Conservation (phyloP, 345 rosid genomes). For the Arabidopsis suecica region DNA sequence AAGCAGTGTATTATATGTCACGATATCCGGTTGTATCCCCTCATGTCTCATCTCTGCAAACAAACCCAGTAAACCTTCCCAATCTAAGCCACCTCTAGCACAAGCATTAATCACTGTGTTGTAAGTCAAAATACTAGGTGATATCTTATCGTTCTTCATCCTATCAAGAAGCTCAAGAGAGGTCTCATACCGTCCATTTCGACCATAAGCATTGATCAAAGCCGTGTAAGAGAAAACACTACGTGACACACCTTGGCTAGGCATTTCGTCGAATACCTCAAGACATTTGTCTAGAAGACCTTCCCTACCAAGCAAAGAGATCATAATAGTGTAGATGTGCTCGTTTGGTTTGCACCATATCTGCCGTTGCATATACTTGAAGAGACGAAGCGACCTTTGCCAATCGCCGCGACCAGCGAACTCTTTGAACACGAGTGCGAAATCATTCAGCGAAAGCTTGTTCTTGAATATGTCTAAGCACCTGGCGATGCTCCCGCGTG, state of each 20-base stretch:
- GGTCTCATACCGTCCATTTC: conserved; percentile 72
- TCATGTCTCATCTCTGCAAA: conserved; percentile 98
- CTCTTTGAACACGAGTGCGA: conserved; percentile 89
- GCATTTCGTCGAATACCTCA: conserved; percentile 94
- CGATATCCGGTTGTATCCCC: conserved; percentile 82
- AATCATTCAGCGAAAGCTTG: conserved; percentile 90
- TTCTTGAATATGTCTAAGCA: conserved; percentile 83
- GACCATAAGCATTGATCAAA: conserved; percentile 85
- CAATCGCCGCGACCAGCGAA: conserved; percentile 95
- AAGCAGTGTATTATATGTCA: conserved; percentile 91
- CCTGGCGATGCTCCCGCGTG: conserved; percentile 94
- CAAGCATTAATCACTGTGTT: conserved; percentile 91
- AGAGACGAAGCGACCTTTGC: conserved; percentile 91
- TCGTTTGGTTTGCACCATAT: conserved; percentile 98
- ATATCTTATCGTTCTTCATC: conserved; percentile 83
- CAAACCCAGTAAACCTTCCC: conserved; percentile 91
- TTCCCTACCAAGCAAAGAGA: conserved; percentile 86
- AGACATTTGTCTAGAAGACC: conserved; percentile 79
- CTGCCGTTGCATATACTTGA: conserved; percentile 97
- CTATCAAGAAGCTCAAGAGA: conserved; percentile 78
- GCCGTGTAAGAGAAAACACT: conserved; percentile 92
- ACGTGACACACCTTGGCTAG: conserved; percentile 71
- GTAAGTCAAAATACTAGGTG: conserved; percentile 83
- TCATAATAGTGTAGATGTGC: conserved; percentile 92
- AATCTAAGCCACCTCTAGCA: conserved; percentile 88